These are phyloP conservation scores for Leucosporidium scottii DNA, from an alignment of 768 basidiomycete species.

Conservation along the genomic window DNA sequence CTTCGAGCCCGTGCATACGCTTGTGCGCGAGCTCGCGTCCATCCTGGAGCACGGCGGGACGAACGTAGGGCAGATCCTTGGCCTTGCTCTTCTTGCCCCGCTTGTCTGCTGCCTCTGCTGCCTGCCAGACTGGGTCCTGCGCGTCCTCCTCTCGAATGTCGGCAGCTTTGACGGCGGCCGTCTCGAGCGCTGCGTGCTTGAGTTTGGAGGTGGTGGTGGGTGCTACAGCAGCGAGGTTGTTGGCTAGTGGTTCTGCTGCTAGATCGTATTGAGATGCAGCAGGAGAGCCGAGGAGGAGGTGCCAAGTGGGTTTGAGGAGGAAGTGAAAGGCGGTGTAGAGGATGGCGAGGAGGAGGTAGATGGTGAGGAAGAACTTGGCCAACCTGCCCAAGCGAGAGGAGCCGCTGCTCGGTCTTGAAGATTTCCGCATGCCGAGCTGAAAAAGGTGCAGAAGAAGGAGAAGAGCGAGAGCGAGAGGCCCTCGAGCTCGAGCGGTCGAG, in stretches of 20 bases:
- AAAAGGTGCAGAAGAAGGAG: neutral
- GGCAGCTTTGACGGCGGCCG: slow-evolving; percentile 27
- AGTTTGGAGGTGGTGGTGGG: slow-evolving; percentile 8
- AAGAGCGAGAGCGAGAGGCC: neutral
- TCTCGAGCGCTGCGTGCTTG: slow-evolving; percentile 29
- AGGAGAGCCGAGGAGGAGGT: neutral
- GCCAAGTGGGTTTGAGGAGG: slow-evolving; percentile 22
- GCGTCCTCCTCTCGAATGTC: slow-evolving; percentile 30
- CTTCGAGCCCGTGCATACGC: slow-evolving; percentile 27
- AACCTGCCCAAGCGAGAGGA: slow-evolving; percentile 11
- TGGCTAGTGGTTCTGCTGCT: neutral
- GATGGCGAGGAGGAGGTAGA: slow-evolving; percentile 33
- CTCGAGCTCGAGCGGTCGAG: neutral
- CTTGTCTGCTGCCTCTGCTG: slow-evolving; percentile 25
- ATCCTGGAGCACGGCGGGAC: slow-evolving; percentile 17
- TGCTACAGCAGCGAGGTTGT: neutral
- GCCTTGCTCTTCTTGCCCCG: slow-evolving; percentile 19
- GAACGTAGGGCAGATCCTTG: slow-evolving; percentile 12
- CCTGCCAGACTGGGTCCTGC: slow-evolving; percentile 27
- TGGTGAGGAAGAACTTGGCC: slow-evolving; percentile 19
- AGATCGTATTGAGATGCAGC: neutral
- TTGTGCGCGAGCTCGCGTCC: slow-evolving; percentile 13
- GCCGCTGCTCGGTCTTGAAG: neutral
- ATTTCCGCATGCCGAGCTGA: neutral
- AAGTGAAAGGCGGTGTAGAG: slow-evolving; percentile 32